Base-by-base conservation (phyloP, 106 monocot genomes). In the Dendrobium catenatum region DNA sequence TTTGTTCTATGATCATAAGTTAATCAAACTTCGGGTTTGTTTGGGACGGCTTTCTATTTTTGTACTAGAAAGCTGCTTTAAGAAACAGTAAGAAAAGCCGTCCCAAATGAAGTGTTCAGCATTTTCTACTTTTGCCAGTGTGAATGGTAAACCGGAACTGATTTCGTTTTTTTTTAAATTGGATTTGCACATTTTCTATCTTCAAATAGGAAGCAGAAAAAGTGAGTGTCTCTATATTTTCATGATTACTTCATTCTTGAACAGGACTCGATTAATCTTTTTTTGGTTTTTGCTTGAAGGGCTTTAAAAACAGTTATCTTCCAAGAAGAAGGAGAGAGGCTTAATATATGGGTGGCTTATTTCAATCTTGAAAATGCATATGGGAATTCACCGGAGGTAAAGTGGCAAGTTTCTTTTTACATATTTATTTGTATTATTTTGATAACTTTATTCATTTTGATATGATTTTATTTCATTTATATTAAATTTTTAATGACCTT, bases 341-440 rank as follows among this genome's bases (percentile, higher is more conserved):
- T 98, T 18, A 98, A 98, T 83, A 83, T 98, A 80, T 98, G 98
- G 98, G 91, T 91, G 2, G 98, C 98, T 26, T 98, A 93, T 81
- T 87, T 98, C 51, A 98, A 98, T 85, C 74, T 98, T 76, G 98
- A 98, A 82, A 93, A 93, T 87, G 88, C 89, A 85, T 91, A 95
- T 84, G 98, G 98, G 58, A 93, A 47, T 77, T 91, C 98, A 16
- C 82, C 84, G 13, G 91, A 94, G 92, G 97, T 97, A 85, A 83
- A 58, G 9, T 66, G 13, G 15, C 51, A 15, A 51, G 51, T 51
- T 51, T 1, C 51, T 2, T 51, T 51, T 51, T 51, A 3, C 51
- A 51, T 51, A 13, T 51, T 0, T 51, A 51, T 51, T 51, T 1
- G 0, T 51, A 15, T 15, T 51, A 15, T 66, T 37, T 61, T 6